Evolutionary conservation across 2,329 filamentous ascomycete species (phyloP), one percentile per base, ranked within the genome.

Genomic region (Pseudogymnoascus sp.): DNA sequence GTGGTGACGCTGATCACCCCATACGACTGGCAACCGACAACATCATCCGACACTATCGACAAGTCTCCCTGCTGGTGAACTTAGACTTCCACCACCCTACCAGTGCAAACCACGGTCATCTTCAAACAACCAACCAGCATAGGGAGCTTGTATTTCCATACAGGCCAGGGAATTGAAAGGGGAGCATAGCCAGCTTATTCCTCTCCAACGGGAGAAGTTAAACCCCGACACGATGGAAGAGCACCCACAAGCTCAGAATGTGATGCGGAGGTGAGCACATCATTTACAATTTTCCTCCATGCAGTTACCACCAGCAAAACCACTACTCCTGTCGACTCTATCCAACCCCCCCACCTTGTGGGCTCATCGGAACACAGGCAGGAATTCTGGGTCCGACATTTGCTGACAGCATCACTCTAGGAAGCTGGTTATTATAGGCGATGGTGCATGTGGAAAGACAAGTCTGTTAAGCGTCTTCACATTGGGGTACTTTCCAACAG

Each of bases 391-490:
- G n/a, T 7, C 1, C n/a, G n/a, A 33, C 49, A 18, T 16, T 55
- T 55, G 49, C 49, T 55, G 49, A 55, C 49, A 14, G 16, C 11
- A 31, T 12, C 28, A 33, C 1, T 60, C 16, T 74, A 96, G 93
- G 81, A 97, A 97, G 80, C 83, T 97, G 73, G 93, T 97, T 72
- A 97, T 97, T 70, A 96, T 97, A 71, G 93, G 93, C 65, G 93
- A 97, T 73, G 95, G 95, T 80, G 95, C 95, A 69, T 99, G 95
- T 78, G 95, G 95, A 72, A 99, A 99, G 82, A 99, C 95, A 61
- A 96, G 91, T 86, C 80, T 99, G 71, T 81, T 99, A 68, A 97
- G 93, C 75, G 95, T 99, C 69, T 99, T 99, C 77, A 99, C 95
- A 37, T 82, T 99, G 62, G 95, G 95, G 63, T 97, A 97, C 78